Evolutionary conservation across 2,329 filamentous ascomycete genomes (phyloP), one percentile per base, ranked within the genome.

Genomic region (Diplodia scrobiculata): DNA sequence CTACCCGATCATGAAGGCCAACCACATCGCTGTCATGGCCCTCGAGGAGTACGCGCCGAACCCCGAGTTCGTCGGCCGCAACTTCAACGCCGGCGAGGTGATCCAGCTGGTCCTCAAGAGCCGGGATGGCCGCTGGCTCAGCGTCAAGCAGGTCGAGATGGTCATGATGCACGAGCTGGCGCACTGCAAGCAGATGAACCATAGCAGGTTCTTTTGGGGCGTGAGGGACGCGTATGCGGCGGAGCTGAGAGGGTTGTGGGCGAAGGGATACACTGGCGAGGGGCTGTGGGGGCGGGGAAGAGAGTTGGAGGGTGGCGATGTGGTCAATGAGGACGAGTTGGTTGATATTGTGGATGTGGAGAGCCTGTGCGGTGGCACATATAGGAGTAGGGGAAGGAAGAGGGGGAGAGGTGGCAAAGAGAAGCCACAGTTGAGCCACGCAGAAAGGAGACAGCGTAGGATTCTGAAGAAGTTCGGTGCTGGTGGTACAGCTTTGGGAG

Each of bases 131-230:
- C 71, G 76, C 67, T 96, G 92, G 92, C 81, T 96, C 25, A 90
- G 91, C 0, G 92, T 95, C 73, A 83, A 87, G 68, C 92, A 92
- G 73, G 90, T 96, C 17, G 91, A 95, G 77, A 94, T 95, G 90
- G 91, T 96, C 70, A 96, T 96, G 92, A 93, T 96, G 86, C 92
- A 96, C 75, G 91, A 95, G 73, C 81, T 96, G 34, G 91, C 91
- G 2, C 91, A 96, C 76, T 93, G 90, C 82, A 90, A 91, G 76
- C 89, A 96, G 75, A 96, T 96, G 92, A 96, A 96, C 75, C 92
- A 96, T 75, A 89, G 87, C 1, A 84, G 86, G 65, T 87, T 86
- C 2, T 96, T 96, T 73, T 96, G 92, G 91, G 84, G 85, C 10
- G 89, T 93, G 19, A 82, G 91, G 54, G 90, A 95, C 75, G 79